phyloP scores from a whole-genome alignment of 768 basidiomycete species.

The Chalciporus chontae region DNA sequence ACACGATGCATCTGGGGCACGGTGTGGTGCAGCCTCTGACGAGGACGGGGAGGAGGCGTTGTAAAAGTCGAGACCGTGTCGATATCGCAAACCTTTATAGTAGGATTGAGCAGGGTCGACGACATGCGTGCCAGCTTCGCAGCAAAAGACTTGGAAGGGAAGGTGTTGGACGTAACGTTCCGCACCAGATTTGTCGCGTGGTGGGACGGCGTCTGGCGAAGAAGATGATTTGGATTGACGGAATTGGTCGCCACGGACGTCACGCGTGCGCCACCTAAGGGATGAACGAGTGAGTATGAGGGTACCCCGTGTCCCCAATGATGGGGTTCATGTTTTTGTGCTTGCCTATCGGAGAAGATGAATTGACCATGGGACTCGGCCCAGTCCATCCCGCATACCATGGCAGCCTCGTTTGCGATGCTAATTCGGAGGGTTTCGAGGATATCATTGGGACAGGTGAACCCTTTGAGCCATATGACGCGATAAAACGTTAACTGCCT shows the following conservation, averaged over 20 bases:
- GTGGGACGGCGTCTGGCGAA: conserved; percentile 86
- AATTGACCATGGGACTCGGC: conserved; percentile 96
- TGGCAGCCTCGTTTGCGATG: conserved; percentile 86
- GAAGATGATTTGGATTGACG: conserved; percentile 94
- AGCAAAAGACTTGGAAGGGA: conserved; percentile 98
- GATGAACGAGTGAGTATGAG: background rate
- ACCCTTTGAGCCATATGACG: conserved; percentile 98
- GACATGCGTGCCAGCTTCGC: conserved; percentile 96
- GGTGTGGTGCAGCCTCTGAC: conserved; percentile 48
- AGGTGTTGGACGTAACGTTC: conserved; percentile 86
- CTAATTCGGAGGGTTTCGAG: conserved; percentile 93
- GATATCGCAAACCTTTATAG: conserved; percentile 85
- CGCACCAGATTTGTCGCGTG: conserved; percentile 80
- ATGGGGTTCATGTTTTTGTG: background rate
- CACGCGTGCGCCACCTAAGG: conserved; percentile 92
- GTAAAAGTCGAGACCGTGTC: conserved; percentile 76
- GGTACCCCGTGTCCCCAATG: no score
- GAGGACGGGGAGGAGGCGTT: conserved; percentile 56
- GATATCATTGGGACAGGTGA: conserved; percentile 98
- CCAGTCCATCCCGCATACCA: conserved; percentile 99
- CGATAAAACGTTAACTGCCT: conserved; percentile 81
- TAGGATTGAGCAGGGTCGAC: conserved; percentile 95
- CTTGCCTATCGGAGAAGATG: conserved; percentile 94
- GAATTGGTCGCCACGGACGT: conserved; percentile 98
- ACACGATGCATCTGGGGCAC: conserved; percentile 80